Conservation (phyloP, 2,329 filamentous ascomycete species). For the Davidsoniella eucalypti region DNA sequence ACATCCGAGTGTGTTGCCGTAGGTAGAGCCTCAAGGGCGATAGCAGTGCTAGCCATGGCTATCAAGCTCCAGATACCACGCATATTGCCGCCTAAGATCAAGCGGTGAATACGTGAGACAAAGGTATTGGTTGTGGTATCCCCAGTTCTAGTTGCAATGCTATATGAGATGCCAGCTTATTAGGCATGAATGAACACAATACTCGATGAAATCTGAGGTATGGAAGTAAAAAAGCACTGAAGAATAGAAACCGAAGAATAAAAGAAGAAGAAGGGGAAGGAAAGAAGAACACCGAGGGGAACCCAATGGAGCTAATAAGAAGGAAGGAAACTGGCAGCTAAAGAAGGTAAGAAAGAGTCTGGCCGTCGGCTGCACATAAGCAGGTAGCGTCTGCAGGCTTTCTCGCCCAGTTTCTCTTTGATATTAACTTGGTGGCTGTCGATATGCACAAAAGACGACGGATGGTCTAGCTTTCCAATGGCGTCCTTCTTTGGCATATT, state of each 20-base stretch:
- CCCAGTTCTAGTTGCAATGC: too few relatives aligned
- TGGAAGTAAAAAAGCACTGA: not conserved
- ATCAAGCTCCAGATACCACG: too few relatives aligned
- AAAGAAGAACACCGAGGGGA: conserved; percentile 2
- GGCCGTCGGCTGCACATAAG: not conserved
- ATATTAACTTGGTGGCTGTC: not conserved
- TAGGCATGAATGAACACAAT: too few relatives aligned
- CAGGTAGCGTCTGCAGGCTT: not conserved
- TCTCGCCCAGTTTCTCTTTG: not conserved
- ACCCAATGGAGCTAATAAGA: not conserved
- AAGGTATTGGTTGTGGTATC: too few relatives aligned
- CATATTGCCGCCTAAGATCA: too few relatives aligned
- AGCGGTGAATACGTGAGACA: too few relatives aligned
- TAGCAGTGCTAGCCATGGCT: too few relatives aligned
- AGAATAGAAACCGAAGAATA: not conserved
- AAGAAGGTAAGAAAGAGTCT: not conserved
- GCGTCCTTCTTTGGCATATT: not conserved
- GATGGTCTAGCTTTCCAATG: too few relatives aligned
- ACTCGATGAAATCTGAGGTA: not conserved
- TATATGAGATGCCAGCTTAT: too few relatives aligned
- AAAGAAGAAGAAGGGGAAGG: not conserved
- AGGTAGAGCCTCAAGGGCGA: too few relatives aligned
- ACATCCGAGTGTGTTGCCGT: too few relatives aligned
- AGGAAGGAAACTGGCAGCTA: not conserved
- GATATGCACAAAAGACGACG: too few relatives aligned